Base-by-base conservation (phyloP, 768 basidiomycete genomes). In the Panus rudis region DNA sequence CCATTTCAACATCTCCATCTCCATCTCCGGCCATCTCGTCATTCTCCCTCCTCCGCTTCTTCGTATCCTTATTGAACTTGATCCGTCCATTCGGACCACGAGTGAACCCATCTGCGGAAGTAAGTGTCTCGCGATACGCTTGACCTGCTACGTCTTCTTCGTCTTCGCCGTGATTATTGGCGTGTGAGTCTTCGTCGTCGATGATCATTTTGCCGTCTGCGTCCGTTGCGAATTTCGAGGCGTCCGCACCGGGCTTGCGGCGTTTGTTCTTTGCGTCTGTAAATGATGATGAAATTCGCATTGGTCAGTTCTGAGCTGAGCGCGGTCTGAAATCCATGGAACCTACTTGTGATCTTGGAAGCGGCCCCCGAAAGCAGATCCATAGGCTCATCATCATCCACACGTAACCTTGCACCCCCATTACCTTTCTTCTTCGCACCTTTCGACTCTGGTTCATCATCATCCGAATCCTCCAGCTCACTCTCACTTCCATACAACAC, bases 61-160 rank as follows among this genome's bases (percentile, higher is more conserved):
- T 98, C 27, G 92, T 97, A 56, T 94, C 84, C 62, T 96, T 97
- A 70, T 96, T 90, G 67, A 98, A 97, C 63, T 91, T 93, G 59
- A 98, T 65, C 42, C 78, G 79, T 4, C 96, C 96, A 48, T 78
- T 80, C 1, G 80, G 69, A 19, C 90, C 88, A 22, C 93, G 79
- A 3, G 76, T 84, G 66, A 92, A 92, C 17, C 93, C 94, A 61
- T 97, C 94, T 19, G 79, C 81, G 5, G 90, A 92, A 7, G 81
- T 81, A 45, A 94, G 57, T 38, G 72, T 78, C 63, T 96, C 90
- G 46, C 72, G 78, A 63, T 96, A 98, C 1, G 92, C 94, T 6
- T 68, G 72, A 17, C 92, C 89, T 26, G 68, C 81, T 2, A 69
- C 64, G 17, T 80, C 72, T 44, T 80, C 78, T 13, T 58, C 65